Base-by-base conservation (phyloP, 2,329 filamentous ascomycete species). In the Venturia pyrina region DNA sequence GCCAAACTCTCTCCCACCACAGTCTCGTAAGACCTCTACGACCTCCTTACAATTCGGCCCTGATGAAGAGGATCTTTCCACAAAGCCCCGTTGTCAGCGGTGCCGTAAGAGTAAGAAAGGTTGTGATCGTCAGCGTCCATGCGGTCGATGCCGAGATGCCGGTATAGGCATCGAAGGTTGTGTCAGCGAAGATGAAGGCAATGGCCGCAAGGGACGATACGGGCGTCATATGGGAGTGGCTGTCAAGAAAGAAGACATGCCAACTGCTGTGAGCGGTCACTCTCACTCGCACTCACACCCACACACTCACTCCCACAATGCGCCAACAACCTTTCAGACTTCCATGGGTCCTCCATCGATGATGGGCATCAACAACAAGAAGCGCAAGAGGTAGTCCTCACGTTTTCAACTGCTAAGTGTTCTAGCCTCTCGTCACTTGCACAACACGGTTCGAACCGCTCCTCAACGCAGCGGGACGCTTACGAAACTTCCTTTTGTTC, bases 61-160 rank as follows among this genome's bases (percentile, higher is more conserved):
- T 41, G 91, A 92, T 70, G 91, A 96, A 70, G 93, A 97, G 70
- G 93, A 97, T 66, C 80, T 98, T 24, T 97, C 93, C 0, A 93
- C 89, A 70, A 97, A 98, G 79, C 95, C 95, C 66, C 92, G 95
- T 69, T 99, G 95, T 81, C 95, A 99, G 77, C 89, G 95, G 67
- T 99, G 95, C 82, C 89, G 95, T 73, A 99, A 99, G 85, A 98
- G 93, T 80, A 99, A 99, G 83, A 99, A 99, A 80, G 95, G 95
- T 15, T 99, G 95, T 75, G 95, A 99, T 79, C 89, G 95, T 67
- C 95, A 98, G 78, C 88, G 95, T 48, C 95, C 95, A 37, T 99
- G 95, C 74, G 91, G 92, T 66, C 87, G 95, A 69, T 99, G 95
- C 85, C 91, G 92, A 76, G 95, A 99, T 78, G 95, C 95, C 56